Conservation (phyloP, 2,329 filamentous ascomycete species). For the Bipolaris victoriae region DNA sequence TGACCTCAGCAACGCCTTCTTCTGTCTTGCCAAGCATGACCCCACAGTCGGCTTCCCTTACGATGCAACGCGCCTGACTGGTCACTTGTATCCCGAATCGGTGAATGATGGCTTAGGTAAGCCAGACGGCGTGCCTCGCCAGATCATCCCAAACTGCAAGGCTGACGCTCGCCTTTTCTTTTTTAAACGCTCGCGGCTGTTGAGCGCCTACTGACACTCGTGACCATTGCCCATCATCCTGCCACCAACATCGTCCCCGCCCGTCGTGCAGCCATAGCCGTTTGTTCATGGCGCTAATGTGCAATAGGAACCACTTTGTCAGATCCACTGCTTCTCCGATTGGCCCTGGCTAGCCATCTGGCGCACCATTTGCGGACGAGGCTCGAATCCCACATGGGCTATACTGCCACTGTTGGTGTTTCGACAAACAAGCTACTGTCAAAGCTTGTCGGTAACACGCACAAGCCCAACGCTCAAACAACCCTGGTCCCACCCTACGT, state of each 20-base stretch:
- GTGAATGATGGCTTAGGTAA: conserved; percentile 28
- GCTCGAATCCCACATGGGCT: conserved; percentile 78
- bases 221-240: conserved; percentile 1
- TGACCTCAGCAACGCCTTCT: conserved; percentile 73
- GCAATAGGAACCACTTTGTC: conserved; percentile 22
- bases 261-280: background rate
- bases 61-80: conserved; percentile 71
- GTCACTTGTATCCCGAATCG: conserved; percentile 62
- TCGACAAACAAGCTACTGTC: conserved; percentile 85
- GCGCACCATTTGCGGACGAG: conserved; percentile 74
- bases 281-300: conserved; percentile 20
- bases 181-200: conserved; percentile 6
- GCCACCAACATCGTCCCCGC: conserved; percentile 1
- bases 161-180: conserved; percentile 11
- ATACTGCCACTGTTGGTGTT: conserved; percentile 86
- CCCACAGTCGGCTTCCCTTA: conserved; percentile 82
- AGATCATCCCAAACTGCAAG: background rate
- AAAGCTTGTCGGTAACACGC: conserved; percentile 80
- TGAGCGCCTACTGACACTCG: conserved; percentile 2
- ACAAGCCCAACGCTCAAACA: conserved; percentile 90
- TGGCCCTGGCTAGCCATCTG: conserved; percentile 81
- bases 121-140: conserved; percentile 7
- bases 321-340: conserved; percentile 60
- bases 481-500: conserved; percentile 73
- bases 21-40: conserved; percentile 74